Evolutionary conservation across 768 basidiomycete species (phyloP), one percentile per base, ranked within the genome.

Genomic region (Coprinopsis sp.): DNA sequence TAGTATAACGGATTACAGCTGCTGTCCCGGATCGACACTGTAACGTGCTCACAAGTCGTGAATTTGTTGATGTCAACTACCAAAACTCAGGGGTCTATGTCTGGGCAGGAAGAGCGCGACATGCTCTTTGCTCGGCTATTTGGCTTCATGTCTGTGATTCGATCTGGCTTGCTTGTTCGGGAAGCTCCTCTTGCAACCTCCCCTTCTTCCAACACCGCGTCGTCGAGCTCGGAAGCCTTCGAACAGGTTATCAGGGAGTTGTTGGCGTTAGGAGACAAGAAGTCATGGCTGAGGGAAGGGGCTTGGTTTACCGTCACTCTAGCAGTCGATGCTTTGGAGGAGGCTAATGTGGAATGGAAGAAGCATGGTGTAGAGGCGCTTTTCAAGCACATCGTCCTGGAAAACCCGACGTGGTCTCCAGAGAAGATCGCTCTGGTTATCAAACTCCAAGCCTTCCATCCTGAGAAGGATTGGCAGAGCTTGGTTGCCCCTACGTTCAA

Each of bases 71-170:
- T 84, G 31, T 82, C 88, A 44, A 71, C 78, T 47, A 84, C 89
- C 13, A 82, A 87, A 62, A 69, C 74, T 3, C 78, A 82, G 52
- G 81, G 81, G 28, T 86, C 84, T 12, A 85, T 88, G 81, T 83
- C 82, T 33, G 86, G 92, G 2, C 87, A 92, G 59, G 95, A 98
- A 65, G 89, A 93, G 65, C 82, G 95, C 48, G 95, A 99, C 63
- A 67, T 89, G 39, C 74, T 92, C 41, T 97, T 99, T 60, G 93
- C 92, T 8, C 82, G 91, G 22, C 72, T 99, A 10, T 96, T 98
- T 62, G 95, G 95, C 14, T 70, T 96, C 48, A 84, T 83, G 14
- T 74, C 91, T 13, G 71, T 97, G 56, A 78, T 95, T 44, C 85
- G 88, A 49, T 97, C 95, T 2, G 83, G 88, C 19, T 72, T 94